Conservation (phyloP, 2,329 filamentous ascomycete species). For the Stemphylium beticola region DNA sequence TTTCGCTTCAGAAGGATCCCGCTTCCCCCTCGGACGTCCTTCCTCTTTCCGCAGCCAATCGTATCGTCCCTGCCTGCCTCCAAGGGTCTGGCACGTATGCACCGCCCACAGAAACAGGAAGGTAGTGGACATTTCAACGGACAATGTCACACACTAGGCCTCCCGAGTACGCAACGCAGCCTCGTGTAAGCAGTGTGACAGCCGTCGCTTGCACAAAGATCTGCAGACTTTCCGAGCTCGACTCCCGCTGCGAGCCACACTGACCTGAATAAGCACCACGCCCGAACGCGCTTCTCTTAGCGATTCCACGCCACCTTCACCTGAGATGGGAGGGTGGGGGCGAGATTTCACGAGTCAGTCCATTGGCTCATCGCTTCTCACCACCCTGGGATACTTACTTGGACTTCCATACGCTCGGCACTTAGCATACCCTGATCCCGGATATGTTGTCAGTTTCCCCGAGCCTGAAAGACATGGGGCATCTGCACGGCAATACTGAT, state of each 20-base stretch:
- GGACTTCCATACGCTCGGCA: no score
- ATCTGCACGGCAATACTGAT: no score
- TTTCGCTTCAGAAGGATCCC: neutral
- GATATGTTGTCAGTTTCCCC: no score
- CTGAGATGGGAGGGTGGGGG: neutral
- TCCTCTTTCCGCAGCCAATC: neutral
- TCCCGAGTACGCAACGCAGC: no score
- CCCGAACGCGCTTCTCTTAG: neutral
- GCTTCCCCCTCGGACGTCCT: neutral
- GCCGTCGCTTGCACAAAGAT: neutral
- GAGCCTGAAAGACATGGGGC: no score
- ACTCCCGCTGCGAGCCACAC: neutral
- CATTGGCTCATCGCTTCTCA: neutral
- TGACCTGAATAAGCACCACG: neutral
- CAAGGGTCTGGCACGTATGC: neutral
- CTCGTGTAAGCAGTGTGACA: constrained; percentile 4
- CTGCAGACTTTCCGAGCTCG: neutral
- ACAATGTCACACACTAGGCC: neutral
- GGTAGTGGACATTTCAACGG: neutral
- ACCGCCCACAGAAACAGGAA: neutral
- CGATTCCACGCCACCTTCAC: neutral
- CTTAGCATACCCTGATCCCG: no score
- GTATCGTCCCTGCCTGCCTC: neutral
- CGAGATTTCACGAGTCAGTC: no score
- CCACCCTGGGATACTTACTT: neutral